Evolutionary conservation across 345 rosid genomes (phyloP).

Genomic region (Adansonia digitata): DNA sequence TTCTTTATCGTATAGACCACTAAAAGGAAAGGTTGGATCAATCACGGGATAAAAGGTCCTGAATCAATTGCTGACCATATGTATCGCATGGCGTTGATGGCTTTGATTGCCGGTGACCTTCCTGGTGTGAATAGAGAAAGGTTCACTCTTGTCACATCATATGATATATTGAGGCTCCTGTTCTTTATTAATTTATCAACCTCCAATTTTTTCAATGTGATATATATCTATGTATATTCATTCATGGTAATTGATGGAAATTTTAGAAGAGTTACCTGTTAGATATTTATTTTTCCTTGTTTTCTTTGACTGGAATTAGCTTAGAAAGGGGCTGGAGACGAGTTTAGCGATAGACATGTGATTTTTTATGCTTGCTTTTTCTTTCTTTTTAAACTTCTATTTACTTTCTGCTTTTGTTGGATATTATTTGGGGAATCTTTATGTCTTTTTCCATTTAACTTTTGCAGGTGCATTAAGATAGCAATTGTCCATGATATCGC

Average conservation of each 20-base stretch:
- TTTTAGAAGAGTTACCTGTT: background rate
- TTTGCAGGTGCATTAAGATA: constrained; percentile 86
- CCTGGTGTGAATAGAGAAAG: constrained; percentile 76
- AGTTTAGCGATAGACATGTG: background rate
- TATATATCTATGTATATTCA: background rate
- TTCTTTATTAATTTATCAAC: background rate
- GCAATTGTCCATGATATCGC: constrained; percentile 98
- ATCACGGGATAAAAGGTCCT: constrained; percentile 73
- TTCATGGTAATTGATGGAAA: background rate
- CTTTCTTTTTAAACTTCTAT: background rate
- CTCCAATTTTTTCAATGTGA: background rate
- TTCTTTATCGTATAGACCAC: constrained; percentile 49
- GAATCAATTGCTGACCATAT: constrained; percentile 94
- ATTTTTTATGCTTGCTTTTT: background rate
- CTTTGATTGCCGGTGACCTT: constrained; percentile 68
- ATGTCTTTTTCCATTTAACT: constrained; percentile 5
- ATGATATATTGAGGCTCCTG: background rate
- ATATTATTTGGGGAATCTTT: background rate
- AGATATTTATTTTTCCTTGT: background rate
- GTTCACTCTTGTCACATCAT: constrained; percentile 20
- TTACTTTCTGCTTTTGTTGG: background rate
- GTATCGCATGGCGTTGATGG: constrained; percentile 95
- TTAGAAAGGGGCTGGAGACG: background rate
- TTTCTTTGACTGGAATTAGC: background rate
- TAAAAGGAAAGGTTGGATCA: constrained; percentile 92